Evolutionary conservation across 805 yeast genomes (phyloP), one percentile per base, ranked within the genome.

Genomic region (Myxozyma mucilagina): DNA sequence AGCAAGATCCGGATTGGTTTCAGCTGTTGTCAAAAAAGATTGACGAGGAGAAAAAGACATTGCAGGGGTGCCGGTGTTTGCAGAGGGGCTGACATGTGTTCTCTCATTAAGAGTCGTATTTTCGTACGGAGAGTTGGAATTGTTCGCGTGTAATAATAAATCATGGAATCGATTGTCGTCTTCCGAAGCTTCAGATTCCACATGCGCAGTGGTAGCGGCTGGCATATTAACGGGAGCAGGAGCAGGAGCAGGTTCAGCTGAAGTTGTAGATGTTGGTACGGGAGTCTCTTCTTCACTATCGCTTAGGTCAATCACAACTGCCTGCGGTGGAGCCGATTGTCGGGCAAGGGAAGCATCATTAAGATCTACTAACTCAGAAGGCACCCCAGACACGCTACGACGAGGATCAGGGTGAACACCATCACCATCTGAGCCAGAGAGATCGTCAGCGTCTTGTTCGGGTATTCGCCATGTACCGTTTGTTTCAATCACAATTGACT

Each of bases 401-500:
- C 35, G 31, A 10, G 9, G 20, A 11, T 7, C 32, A n/a, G 39
- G 7, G 11, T 20, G 38, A 29, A 39, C 6, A 11, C 31, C 43
- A 51, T 53, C 60, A 18, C 56, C 48, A 38, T 56, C 64, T 9
- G 63, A 47, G 18, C 50, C 56, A 29, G 42, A 39, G 35, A 43
- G 39, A 29, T 42, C 60, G 24, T 48, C 50, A 9, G n/a, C 59
- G 14, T 14, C 63, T 8, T 63, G 71, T 38, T 60, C 65, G 2
- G 67, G 68, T 1, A 76, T 79, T 1, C 70, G 74, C 97, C 97
- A 93, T 0, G 81, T 67, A 0, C 97, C 98, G 69, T 89, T 89
- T 0, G 82, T 76, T 13, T 82, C 79, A 16, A 94, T 77, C 55
- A 82, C 85, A 14, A 93, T 87, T 24, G 81, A 80, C 43, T 88